Evolutionary conservation across 306 rosid species (phyloP).

Genomic region (Glycine tomentella): DNA sequence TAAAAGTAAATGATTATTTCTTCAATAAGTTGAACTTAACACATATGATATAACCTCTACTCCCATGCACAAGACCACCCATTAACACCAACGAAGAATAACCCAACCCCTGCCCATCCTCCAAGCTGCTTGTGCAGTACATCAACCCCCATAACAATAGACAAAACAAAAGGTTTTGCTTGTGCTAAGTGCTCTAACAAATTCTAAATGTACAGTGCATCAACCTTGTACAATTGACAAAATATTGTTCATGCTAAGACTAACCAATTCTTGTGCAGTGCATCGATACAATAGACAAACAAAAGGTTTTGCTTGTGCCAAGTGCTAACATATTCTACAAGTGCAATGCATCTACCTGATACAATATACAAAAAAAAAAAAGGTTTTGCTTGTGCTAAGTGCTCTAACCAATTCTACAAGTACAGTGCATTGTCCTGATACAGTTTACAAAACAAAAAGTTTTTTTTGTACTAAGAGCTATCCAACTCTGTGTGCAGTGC

Average conservation of each 20-base stretch:
- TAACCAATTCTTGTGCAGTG: too few relatives aligned
- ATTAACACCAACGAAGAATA: background rate
- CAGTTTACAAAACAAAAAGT: background rate
- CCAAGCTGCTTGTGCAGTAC: background rate
- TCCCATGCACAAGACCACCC: background rate
- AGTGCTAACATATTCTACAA: background rate
- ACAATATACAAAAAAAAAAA: background rate
- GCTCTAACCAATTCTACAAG: background rate
- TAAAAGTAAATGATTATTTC: background rate
- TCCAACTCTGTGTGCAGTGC: background rate
- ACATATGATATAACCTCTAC: too few relatives aligned
- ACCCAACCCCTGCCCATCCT: constrained; percentile 1
- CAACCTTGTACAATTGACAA: background rate
- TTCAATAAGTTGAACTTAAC: background rate
- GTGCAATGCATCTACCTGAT: background rate
- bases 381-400: too few relatives aligned
- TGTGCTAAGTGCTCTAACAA: background rate
- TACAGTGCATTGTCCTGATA: background rate
- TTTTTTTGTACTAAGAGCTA: background rate
- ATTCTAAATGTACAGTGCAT: too few relatives aligned
- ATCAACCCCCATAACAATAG: background rate
- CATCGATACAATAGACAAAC: too few relatives aligned
- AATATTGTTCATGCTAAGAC: too few relatives aligned
- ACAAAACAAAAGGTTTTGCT: background rate
- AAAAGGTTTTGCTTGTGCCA: too few relatives aligned